Evolutionary conservation across 2,329 filamentous ascomycete genomes (phyloP).

Genomic region (Fonsecaea erecta): DNA sequence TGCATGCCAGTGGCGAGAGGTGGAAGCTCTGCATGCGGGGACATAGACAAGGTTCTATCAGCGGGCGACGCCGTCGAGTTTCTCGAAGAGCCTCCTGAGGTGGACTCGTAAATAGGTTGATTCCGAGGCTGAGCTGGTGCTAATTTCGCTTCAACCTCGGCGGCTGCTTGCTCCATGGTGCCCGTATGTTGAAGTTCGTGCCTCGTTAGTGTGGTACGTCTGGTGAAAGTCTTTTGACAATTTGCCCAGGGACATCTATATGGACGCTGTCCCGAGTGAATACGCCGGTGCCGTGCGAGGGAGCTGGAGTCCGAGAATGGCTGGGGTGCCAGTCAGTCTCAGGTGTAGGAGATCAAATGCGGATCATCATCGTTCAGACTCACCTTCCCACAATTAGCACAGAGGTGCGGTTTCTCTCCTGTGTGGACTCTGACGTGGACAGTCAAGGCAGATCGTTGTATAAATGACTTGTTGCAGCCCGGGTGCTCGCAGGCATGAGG

Average conservation of each 20-base stretch:
- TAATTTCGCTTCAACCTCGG: constrained; percentile 82
- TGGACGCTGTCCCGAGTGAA: constrained; percentile 91
- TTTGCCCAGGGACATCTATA: constrained; percentile 98
- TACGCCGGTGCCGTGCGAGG: constrained; percentile 87
- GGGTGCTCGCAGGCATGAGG: constrained; percentile 92
- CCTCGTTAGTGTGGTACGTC: constrained; percentile 89
- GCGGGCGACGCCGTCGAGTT: constrained; percentile 77
- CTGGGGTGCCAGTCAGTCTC: constrained; percentile 54
- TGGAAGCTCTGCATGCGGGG: constrained; percentile 75
- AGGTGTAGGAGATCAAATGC: constrained; percentile 13
- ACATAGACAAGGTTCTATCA: constrained; percentile 79
- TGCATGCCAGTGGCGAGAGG: constrained; percentile 68
- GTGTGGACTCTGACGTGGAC: constrained; percentile 96
- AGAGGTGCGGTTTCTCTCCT: constrained; percentile 97
- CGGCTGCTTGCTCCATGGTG: constrained; percentile 90
- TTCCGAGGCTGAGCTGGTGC: constrained; percentile 57
- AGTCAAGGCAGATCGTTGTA: constrained; percentile 92
- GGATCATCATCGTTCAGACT: constrained; percentile 36
- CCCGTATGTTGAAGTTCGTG: constrained; percentile 97
- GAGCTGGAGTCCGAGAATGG: constrained; percentile 97
- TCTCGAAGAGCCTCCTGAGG: constrained; percentile 49
- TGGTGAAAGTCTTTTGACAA: constrained; percentile 97
- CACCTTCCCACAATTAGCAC: constrained; percentile 95
- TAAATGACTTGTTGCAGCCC: constrained; percentile 93
- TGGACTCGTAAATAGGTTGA: constrained; percentile 46